Base-by-base conservation (phyloP, 345 rosid genomes). In the Citrus reticulata region DNA sequence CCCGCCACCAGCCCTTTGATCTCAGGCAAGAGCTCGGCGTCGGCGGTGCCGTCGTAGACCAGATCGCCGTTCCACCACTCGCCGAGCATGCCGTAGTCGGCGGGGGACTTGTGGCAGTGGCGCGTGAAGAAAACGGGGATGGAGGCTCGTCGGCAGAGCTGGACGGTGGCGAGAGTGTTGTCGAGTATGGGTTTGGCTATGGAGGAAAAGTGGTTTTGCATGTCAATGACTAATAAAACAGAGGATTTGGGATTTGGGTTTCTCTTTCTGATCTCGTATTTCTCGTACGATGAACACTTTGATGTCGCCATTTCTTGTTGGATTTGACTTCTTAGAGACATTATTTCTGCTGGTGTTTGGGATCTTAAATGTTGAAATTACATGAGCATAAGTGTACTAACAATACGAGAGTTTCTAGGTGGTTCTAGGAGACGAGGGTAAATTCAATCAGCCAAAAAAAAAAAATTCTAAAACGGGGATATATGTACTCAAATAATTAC, bases 121-220 rank as follows among this genome's bases (percentile, higher is more conserved):
- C 98, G 96, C 32, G 93, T 93, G 93, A 90, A 93, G 89, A 93
- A 64, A 16, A 93, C 83, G 35, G 98, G 96, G 84, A 93, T 80
- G 29, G 89, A 87, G 71, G 87, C 84, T 34, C 85, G 89, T n/a
- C 97, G 84, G 77, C 93, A 93, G 82, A 88, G 82, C 72, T 82
- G 80, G 82, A 90, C 83, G 79, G 93, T 89, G 74, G 93, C 72
- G 75, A 88, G 80, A 64, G 75, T 81, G 73, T 84, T 83, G 68
- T 74, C 77, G 81, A 92, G 87, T 75, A 93, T 88, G 24, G 96
- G 92, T 3, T 82, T 81, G 54, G 88, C 91, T 73, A 83, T 85
- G 59, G 98, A 58, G 77, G 88, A 78, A 82, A 93, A 90, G 83
- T 87, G 3, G 62, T 92, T 93, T 65, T 92, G 98, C 81, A 90